Evolutionary conservation across 768 basidiomycete species (phyloP).

Genomic region (Erythrobasidium yunnanense): DNA sequence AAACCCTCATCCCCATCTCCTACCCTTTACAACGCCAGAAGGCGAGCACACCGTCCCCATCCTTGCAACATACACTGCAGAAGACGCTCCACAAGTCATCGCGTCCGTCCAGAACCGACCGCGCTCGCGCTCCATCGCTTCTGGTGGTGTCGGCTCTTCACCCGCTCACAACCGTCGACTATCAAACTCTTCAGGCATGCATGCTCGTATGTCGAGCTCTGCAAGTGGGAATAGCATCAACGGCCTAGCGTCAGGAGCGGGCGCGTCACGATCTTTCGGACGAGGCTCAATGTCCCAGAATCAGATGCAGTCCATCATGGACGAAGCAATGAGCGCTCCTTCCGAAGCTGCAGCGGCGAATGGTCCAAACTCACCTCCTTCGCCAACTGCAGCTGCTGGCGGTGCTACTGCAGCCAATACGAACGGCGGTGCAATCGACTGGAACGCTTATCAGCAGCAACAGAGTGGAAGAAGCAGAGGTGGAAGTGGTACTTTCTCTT

Average conservation of each 20-base stretch:
- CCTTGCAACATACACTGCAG: conserved; percentile 81
- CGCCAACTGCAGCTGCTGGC: background rate
- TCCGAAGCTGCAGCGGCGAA: background rate
- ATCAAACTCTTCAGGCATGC: background rate
- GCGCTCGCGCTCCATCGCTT: conserved; percentile 22
- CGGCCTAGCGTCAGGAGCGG: background rate
- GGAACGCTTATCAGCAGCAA: conserved; percentile 15
- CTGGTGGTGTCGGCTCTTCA: background rate
- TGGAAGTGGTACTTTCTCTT: background rate
- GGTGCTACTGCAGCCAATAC: background rate
- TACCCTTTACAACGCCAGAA: background rate
- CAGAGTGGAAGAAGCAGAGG: background rate
- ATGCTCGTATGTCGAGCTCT: background rate
- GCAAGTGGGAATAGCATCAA: background rate
- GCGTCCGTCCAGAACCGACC: conserved; percentile 41
- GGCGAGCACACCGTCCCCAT: conserved; percentile 15
- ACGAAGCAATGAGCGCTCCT: conserved; percentile 1
- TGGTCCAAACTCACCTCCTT: background rate
- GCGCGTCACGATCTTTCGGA: conserved; percentile 1
- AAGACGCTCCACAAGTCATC: conserved; percentile 64
- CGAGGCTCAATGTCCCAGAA: conserved; percentile 11
- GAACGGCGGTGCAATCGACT: conserved; percentile 20
- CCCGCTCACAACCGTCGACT: background rate
- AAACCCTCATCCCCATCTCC: conserved; percentile 53
- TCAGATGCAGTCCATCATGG: conserved; percentile 25